Evolutionary conservation across 805 yeast genomes (phyloP).

Genomic region (Hyphopichia homilentoma): DNA sequence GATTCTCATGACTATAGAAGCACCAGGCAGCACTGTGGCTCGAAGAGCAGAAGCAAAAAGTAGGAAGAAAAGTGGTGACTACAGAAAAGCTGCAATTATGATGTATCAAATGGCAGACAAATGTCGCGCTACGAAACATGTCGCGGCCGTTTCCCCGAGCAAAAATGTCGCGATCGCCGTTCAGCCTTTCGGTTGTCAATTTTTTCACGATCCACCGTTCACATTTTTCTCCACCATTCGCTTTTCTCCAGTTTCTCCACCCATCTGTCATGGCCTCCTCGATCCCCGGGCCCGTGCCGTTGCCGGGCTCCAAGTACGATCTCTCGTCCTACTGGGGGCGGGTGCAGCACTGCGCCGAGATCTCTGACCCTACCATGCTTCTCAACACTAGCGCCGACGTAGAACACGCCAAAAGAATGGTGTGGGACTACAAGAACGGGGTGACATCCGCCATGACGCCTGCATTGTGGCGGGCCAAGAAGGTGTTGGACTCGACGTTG

Average conservation of each 20-base stretch:
- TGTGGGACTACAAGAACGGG: conserved; percentile 75
- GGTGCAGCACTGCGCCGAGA: conserved; percentile 89
- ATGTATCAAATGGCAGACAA: no score
- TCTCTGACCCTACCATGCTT: conserved; percentile 89
- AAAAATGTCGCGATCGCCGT: no score
- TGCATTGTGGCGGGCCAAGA: conserved; percentile 85
- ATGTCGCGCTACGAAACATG: no score
- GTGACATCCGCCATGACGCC: conserved; percentile 62
- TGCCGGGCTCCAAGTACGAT: conserved; percentile 81
- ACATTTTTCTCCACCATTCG: no score
- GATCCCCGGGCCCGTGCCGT: conserved; percentile 71
- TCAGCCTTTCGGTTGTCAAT: no score
- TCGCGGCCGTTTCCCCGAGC: no score
- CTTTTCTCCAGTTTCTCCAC: no score
- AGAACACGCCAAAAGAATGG: conserved; percentile 55
- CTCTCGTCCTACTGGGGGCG: conserved; percentile 86
- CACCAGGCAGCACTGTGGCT: no score
- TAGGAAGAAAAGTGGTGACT: no score
- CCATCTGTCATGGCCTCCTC: conserved; percentile 86
- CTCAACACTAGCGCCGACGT: conserved; percentile 66
- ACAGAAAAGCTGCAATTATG: no score
- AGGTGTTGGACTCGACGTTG: conserved; percentile 81
- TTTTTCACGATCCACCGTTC: no score
- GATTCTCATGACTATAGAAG: conserved; percentile 3
- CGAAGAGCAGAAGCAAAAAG: no score